phyloP scores from a whole-genome alignment of 768 basidiomycete genomes.

The Serendipita vermifera region DNA sequence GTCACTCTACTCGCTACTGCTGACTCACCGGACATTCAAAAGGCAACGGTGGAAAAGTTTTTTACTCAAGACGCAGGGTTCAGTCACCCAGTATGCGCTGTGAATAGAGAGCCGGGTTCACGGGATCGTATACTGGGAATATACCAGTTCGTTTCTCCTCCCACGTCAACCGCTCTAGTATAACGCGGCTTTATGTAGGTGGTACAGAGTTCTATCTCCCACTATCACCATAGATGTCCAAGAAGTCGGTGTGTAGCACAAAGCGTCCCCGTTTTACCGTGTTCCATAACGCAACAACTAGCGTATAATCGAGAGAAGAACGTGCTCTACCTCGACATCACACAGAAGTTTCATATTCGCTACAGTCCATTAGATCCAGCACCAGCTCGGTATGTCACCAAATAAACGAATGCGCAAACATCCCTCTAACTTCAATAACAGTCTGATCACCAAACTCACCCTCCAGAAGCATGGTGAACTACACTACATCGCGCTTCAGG shows the following conservation, averaged over 20 bases:
- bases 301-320: slow-evolving; percentile 36
- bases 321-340: slow-evolving; percentile 38
- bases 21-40: slow-evolving; percentile 36
- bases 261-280: too few relatives aligned
- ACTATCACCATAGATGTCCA: slow-evolving; percentile 30
- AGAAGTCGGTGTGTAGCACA: slow-evolving; percentile 31
- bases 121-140: slow-evolving; percentile 43
- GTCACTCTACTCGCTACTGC: slow-evolving; percentile 36
- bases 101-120: slow-evolving; percentile 36
- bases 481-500: slow-evolving; percentile 40
- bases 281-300: slow-evolving; percentile 16
- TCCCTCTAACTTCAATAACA: slow-evolving; percentile 17
- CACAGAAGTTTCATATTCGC: slow-evolving; percentile 42
- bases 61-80: slow-evolving; percentile 44
- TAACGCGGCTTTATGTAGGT: slow-evolving; percentile 25
- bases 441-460: slow-evolving; percentile 38
- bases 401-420: not conserved
- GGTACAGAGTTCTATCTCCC: slow-evolving; percentile 54
- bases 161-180: not conserved
- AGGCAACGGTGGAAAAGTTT: slow-evolving; percentile 34
- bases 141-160: slow-evolving; percentile 35
- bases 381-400: slow-evolving; percentile 32
- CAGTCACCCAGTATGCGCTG: slow-evolving; percentile 44
- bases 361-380: slow-evolving; percentile 33
- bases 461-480: slow-evolving; percentile 32